Evolutionary conservation across 1,284 basidiomycete species (phyloP), one percentile per base, ranked within the genome.

Genomic region (Moesziomyces antarcticus): DNA sequence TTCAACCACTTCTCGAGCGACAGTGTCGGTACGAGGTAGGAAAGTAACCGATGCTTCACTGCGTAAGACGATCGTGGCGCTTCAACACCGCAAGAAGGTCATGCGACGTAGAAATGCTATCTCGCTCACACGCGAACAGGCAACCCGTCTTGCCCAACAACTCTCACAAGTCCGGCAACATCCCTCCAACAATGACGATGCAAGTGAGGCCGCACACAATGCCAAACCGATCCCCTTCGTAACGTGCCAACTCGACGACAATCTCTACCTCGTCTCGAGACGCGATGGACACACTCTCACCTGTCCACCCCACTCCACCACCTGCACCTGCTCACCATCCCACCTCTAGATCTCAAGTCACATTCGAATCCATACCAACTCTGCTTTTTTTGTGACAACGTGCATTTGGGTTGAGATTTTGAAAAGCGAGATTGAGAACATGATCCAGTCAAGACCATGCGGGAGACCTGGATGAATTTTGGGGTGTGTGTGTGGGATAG

Each of bases 361-460:
- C 33, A 35, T 14, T 10, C 14, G 3, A 10, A 2, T 37, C 35
- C 24, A 25, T 25, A 25, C 24, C 24, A 25, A 25, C 24, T 25
- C 24, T 25, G 24, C 7, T 3, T 25, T 25, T 25, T 25, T 25
- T 25, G 24, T 25, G 7, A 25, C 24, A 25, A 47, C 48, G 40
- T 43, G 41, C 27, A 22, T 24, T 46, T 47, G 42, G 47, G n/a
- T 46, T 55, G 53, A 21, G 24, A 41, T 61, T 56, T 61, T 56
- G 66, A 69, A 69, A 69, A 69, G 66, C 66, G 66, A 69, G 59
- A 69, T 63, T 10, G 30, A 30, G 8, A 11, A 30, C 30, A 30
- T 30, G 24, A 25, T 25, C 24, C 24, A 30, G 30, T 11, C 8
- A 30, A 30, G 30, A 9, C 6, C 30, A 30, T 30, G 30, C 30